phyloP scores from a whole-genome alignment of 2,329 filamentous ascomycete genomes.

The Ceratocystis albifundus region DNA sequence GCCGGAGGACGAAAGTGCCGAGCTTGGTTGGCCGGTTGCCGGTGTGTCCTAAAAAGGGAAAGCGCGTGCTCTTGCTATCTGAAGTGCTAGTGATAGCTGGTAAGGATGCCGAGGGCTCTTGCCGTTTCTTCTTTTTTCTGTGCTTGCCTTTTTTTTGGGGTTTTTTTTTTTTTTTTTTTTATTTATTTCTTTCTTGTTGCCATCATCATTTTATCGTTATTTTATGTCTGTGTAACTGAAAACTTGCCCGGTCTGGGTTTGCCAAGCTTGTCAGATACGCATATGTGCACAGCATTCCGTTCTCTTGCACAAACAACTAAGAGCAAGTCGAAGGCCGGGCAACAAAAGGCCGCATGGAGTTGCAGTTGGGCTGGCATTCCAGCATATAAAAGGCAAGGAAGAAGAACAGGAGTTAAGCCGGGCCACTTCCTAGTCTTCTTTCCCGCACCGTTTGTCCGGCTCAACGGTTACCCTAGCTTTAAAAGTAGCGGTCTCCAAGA shows the following conservation, averaged over 20 bases:
- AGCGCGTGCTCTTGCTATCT: not conserved
- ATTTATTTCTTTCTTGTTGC: not conserved
- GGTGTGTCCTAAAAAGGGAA: not conserved
- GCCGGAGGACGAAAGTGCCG: not conserved
- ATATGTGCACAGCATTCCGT: not conserved
- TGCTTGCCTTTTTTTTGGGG: not conserved
- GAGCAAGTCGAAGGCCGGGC: no score
- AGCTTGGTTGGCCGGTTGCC: not conserved
- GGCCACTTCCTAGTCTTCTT: no score
- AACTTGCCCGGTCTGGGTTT: not conserved
- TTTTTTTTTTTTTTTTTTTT: not conserved
- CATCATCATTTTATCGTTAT: not conserved
- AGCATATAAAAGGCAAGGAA: no score
- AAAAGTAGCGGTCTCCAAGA: no score
- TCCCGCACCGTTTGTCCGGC: no score
- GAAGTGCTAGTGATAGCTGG: no score
- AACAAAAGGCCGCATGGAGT: no score
- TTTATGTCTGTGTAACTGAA: not conserved
- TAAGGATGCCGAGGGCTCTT: conserved; percentile 2
- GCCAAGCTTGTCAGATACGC: not conserved
- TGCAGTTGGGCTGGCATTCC: no score
- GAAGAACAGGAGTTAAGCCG: no score
- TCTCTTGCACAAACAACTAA: no score
- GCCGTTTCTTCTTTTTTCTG: not conserved
- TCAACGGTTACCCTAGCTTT: no score